These are phyloP conservation scores for Macrocybe gigantea DNA, from an alignment of 768 basidiomycete genomes.

Conservation along the genomic window DNA sequence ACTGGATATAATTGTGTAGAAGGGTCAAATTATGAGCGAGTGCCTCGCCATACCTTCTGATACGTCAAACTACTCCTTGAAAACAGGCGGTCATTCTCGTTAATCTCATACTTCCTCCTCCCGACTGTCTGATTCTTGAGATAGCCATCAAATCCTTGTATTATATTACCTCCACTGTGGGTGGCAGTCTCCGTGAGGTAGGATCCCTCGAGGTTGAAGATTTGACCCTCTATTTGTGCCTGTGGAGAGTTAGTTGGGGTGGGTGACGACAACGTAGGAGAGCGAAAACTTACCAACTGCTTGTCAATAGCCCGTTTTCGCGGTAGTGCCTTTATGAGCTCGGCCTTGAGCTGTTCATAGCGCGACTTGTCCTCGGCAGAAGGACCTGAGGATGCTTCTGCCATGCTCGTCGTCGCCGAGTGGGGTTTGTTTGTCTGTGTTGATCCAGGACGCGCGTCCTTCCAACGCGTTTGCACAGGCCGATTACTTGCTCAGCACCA, in stretches of 20 bases:
- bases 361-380: conserved; percentile 63
- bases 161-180: conserved; percentile 80
- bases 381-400: conserved; percentile 30
- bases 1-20: conserved; percentile 34
- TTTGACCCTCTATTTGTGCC: conserved; percentile 75
- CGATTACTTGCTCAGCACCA: conserved; percentile 9
- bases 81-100: conserved; percentile 75
- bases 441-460: conserved; percentile 30
- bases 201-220: conserved; percentile 69
- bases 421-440: conserved; percentile 22
- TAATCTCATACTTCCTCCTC: conserved; percentile 69
- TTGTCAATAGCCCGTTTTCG: conserved; percentile 76
- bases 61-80: conserved; percentile 76
- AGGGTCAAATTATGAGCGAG: conserved; percentile 1
- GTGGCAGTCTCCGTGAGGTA: conserved; percentile 76
- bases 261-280: background rate
- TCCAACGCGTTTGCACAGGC: conserved; percentile 22
- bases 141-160: conserved; percentile 83
- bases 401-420: conserved; percentile 21
- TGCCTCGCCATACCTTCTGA: conserved; percentile 50
- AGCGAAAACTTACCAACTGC: conserved; percentile 50
- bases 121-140: conserved; percentile 69
- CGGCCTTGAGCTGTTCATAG: conserved; percentile 71
- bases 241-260: conserved; percentile 19
- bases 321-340: conserved; percentile 65